Evolutionary conservation across 208 protist genomes (phyloP), one percentile per base, ranked within the genome.

Genomic region (Acanthamoeba castellanii): DNA sequence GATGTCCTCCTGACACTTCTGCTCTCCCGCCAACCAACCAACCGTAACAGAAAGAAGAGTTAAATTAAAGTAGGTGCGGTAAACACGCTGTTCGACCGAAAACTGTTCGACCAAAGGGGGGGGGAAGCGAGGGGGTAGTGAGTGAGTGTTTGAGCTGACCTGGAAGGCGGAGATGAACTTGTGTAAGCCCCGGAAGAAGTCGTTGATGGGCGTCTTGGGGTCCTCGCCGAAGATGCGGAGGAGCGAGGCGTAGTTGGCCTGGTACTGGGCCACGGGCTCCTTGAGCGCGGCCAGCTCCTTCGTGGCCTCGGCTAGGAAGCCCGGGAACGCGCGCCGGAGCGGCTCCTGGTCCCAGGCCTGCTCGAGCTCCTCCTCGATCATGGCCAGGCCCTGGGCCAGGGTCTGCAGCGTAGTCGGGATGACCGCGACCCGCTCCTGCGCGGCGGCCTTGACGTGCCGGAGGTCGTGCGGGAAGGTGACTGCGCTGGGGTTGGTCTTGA

Each of bases 181-280:
- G 20, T 6, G 27, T 0, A 92, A 9, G 11, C 20, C 61, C 32
- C 37, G 18, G 57, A 92, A 92, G 85, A 92, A 92, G 30, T 92
- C 85, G 25, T 8, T 32, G 45, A 92, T 92, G 85, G 85, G 55
- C n/a, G 37, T 92, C 57, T 92, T 92, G 59, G 55, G 22, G 45
- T 92, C 85, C 30, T 92, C 85, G 45, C 59, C 85, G 25, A 92
- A 92, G 55, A 72, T 52, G 59, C 61, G 52, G 61, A 92, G 85
- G 22, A 92, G 61, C 5, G 85, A 20, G 42, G 61, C 25, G 42
- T 92, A 92, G 55, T 92, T 70, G 42, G 16, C 32, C 37, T 92
- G 85, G 85, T 92, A 92, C 6, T 1, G 20, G 34, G 30, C 20
- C 32, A 92, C 85, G 18, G 85, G 85, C 47, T 92, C 85, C 57